These are phyloP conservation scores for Oryza officinalis DNA, from an alignment of 176 grass and related monocot genomes.

Conservation along the genomic window DNA sequence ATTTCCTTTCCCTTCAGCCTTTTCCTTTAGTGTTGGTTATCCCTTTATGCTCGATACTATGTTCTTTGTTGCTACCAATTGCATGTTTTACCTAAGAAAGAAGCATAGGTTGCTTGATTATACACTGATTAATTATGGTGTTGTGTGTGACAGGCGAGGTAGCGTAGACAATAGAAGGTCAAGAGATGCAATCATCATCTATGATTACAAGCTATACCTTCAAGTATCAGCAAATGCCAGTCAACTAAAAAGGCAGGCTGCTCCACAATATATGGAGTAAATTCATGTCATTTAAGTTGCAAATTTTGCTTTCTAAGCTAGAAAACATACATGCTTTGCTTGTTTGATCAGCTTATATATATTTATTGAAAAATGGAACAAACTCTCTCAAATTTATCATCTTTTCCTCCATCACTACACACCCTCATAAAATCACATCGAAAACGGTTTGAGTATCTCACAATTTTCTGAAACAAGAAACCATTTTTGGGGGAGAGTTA, in stretches of 20 bases:
- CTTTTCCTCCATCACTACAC: too few relatives aligned
- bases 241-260: constrained; percentile 9
- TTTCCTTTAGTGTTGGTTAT: not conserved
- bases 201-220: constrained; percentile 36
- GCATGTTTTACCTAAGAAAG: not conserved
- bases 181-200: constrained; percentile 11
- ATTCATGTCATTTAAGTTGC: not conserved
- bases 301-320: not conserved
- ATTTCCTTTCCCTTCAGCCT: not conserved
- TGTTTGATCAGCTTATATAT: not conserved
- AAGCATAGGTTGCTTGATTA: not conserved
- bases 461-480: not conserved
- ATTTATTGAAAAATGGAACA: not conserved
- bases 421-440: not conserved
- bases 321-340: not conserved
- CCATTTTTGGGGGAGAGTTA: not conserved
- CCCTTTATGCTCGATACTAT: not conserved
- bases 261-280: not conserved
- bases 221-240: constrained; percentile 30
- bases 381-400: not conserved
- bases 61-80: not conserved
- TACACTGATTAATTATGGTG: not conserved
- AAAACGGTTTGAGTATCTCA: not conserved
- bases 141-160: not conserved
- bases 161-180: constrained; percentile 6